Conservation (phyloP, 2,329 filamentous ascomycete species). For the Talaromyces albobiverticillius region DNA sequence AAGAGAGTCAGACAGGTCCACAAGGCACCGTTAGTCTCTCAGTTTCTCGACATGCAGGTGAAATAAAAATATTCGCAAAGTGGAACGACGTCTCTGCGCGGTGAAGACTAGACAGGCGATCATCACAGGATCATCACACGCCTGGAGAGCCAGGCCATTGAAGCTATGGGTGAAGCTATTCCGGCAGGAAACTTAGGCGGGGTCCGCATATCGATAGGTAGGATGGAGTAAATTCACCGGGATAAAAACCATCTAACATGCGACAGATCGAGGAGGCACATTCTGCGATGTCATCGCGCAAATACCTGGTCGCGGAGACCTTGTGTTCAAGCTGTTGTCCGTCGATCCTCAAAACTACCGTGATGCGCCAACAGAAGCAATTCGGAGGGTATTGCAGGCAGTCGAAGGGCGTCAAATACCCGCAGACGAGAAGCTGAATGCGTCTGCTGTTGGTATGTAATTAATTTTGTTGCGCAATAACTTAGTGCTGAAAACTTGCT, state of each 20-base stretch:
- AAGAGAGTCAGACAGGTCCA: no score
- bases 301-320: slow-evolving; percentile 21
- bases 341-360: slow-evolving; percentile 28
- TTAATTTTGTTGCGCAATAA: no score
- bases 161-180: background rate
- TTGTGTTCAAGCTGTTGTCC: slow-evolving; percentile 31
- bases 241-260: background rate
- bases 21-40: no score
- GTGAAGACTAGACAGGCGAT: no score
- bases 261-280: slow-evolving; percentile 25
- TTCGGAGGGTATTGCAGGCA: slow-evolving; percentile 67
- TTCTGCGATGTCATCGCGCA: slow-evolving; percentile 29
- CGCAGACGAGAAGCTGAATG: slow-evolving; percentile 14
- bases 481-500: background rate
- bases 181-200: background rate
- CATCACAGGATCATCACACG: no score
- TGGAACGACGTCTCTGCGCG: no score
- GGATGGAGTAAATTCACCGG: background rate
- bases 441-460: slow-evolving; percentile 11
- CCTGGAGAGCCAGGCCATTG: background rate
- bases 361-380: slow-evolving; percentile 68
- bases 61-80: no score
- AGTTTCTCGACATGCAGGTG: no score
- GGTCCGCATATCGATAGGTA: slow-evolving; percentile 13
- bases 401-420: slow-evolving; percentile 20